A percentile compares a stretch with the other conserved stretches of the same genome.
phyloP scores from a whole-genome alignment of 805 yeast genomes.

The Ogataea allantospora region DNA sequence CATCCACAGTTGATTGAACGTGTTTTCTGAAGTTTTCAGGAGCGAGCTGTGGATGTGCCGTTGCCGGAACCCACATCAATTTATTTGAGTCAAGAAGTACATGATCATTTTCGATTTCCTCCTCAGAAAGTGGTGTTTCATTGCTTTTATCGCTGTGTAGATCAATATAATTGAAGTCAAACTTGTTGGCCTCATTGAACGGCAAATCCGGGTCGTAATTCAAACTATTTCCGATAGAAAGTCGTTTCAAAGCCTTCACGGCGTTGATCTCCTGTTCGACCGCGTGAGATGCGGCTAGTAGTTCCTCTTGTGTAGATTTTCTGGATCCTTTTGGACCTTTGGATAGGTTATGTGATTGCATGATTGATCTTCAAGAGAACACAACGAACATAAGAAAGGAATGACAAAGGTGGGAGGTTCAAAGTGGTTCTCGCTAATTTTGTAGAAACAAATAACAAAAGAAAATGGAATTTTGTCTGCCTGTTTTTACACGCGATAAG shows the following conservation, averaged over 20 bases:
- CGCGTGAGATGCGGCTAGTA: slow-evolving; percentile 65
- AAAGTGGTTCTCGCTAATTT: slow-evolving; percentile 5
- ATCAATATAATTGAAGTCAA: slow-evolving; percentile 19
- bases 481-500: slow-evolving; percentile 6
- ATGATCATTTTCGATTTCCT: slow-evolving; percentile 18
- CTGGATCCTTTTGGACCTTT: slow-evolving; percentile 15
- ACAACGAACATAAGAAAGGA: slow-evolving; percentile 11
- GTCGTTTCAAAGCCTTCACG: slow-evolving; percentile 69
- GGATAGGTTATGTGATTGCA: slow-evolving; percentile 6
- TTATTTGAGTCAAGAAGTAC: slow-evolving; percentile 40
- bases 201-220: slow-evolving; percentile 73
- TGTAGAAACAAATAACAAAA: slow-evolving; percentile 13
- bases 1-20: slow-evolving; percentile 58
- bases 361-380: slow-evolving; percentile 1
- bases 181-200: slow-evolving; percentile 28
- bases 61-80: slow-evolving; percentile 93
- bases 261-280: slow-evolving; percentile 72
- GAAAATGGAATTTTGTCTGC: slow-evolving; percentile 8
- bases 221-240: slow-evolving; percentile 64
- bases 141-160: slow-evolving; percentile 14
- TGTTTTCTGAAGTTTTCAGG: slow-evolving; percentile 80
- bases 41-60: slow-evolving; percentile 89
- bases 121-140: slow-evolving; percentile 8
- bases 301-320: slow-evolving; percentile 38
- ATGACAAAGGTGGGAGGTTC: slow-evolving; percentile 12